These are phyloP conservation scores for Taxawa tesnikishii DNA, from an alignment of 2,329 filamentous ascomycete genomes.

Conservation along the genomic window DNA sequence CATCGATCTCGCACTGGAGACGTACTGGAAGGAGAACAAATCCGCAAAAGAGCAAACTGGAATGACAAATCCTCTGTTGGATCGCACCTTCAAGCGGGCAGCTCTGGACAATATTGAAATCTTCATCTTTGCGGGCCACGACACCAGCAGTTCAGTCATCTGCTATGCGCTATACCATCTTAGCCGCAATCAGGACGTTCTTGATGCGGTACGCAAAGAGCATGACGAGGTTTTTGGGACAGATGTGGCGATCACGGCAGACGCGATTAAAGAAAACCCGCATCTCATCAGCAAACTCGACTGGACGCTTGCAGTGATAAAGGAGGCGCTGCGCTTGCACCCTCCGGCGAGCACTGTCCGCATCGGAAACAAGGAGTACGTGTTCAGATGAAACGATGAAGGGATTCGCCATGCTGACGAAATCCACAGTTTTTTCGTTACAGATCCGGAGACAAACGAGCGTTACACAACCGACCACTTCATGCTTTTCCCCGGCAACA, in stretches of 20 bases:
- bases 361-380: conserved; percentile 13
- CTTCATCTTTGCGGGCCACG: conserved; percentile 30
- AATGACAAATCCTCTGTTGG: conserved; percentile 16
- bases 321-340: conserved; percentile 41
- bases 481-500: conserved; percentile 28
- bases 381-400: too few relatives aligned
- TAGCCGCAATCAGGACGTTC: conserved; percentile 18
- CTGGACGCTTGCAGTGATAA: conserved; percentile 40
- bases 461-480: conserved; percentile 31
- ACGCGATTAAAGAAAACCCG: conserved; percentile 28
- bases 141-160: conserved; percentile 26
- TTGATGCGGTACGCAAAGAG: conserved; percentile 31
- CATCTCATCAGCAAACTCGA: conserved; percentile 37
- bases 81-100: conserved; percentile 22
- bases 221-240: conserved; percentile 40
- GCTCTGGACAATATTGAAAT: conserved; percentile 26
- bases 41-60: conserved; percentile 13
- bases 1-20: conserved; percentile 22
- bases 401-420: too few relatives aligned
- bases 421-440: conserved; percentile 23
- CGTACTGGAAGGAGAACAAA: conserved; percentile 24
- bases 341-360: conserved; percentile 36
- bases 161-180: conserved; percentile 29
- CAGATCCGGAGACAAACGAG: conserved; percentile 29
- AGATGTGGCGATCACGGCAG: conserved; percentile 12